Conservation (phyloP, 2,329 filamentous ascomycete species). For the Coniochaeta hoffmannii region DNA sequence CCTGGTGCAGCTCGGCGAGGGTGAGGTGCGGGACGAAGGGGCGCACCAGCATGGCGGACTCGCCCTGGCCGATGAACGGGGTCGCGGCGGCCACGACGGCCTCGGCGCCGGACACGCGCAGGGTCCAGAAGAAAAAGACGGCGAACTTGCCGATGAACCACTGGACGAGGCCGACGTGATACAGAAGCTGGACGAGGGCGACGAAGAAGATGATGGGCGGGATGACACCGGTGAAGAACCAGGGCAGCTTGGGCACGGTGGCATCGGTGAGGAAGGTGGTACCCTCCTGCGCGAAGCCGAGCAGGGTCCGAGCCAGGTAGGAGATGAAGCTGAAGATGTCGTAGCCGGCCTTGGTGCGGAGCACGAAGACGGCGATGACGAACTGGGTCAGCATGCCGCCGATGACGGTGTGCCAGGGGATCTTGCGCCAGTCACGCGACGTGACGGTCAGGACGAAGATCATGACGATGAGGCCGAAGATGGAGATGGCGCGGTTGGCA, state of each 20-base stretch:
- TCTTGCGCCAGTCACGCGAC: conserved; percentile 56
- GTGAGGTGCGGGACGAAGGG: conserved; percentile 84
- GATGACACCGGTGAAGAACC: conserved; percentile 75
- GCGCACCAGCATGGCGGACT: conserved; percentile 86
- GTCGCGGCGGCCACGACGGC: conserved; percentile 91
- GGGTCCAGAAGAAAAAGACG: conserved; percentile 83
- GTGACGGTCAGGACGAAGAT: conserved; percentile 60
- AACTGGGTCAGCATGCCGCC: conserved; percentile 86
- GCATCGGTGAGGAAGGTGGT: conserved; percentile 60
- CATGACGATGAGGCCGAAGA: conserved; percentile 71
- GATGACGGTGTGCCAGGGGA: conserved; percentile 75
- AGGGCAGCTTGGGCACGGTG: conserved; percentile 35
- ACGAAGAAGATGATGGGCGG: conserved; percentile 96
- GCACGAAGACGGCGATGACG: conserved; percentile 79
- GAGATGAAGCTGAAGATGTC: conserved; percentile 92
- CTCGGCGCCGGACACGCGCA: conserved; percentile 82
- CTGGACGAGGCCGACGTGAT: conserved; percentile 73
- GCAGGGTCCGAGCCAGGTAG: conserved; percentile 61
- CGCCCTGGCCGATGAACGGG: conserved; percentile 89
- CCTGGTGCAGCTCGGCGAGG: conserved; percentile 79
- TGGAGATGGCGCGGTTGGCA: conserved; percentile 69
- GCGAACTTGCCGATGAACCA: conserved; percentile 89
- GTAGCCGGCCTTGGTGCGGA: conserved; percentile 67
- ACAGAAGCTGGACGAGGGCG: conserved; percentile 79
- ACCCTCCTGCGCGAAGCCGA: conserved; percentile 70